Evolutionary conservation across 2,329 filamentous ascomycete genomes (phyloP).

Genomic region (Fusarium acutatum): DNA sequence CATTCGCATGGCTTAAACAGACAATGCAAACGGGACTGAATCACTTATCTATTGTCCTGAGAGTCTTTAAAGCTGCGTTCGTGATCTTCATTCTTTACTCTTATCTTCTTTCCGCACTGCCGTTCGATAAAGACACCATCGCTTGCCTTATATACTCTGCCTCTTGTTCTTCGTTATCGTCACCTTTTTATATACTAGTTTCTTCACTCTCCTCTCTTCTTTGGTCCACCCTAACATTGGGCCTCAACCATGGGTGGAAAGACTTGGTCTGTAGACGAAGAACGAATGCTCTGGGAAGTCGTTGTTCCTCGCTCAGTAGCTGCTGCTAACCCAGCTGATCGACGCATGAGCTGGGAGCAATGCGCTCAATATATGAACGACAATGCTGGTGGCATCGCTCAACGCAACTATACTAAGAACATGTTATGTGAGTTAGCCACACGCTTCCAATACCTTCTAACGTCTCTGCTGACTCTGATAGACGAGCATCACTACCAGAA

Average conservation of each 20-base stretch:
- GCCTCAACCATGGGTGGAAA: constrained; percentile 57
- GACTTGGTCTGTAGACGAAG: constrained; percentile 59
- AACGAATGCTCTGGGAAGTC: constrained; percentile 58
- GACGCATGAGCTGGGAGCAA: constrained; percentile 47
- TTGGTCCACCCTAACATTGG: neutral
- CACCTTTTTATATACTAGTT: neutral
- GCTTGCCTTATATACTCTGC: constrained; percentile 8
- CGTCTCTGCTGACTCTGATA: constrained; percentile 33
- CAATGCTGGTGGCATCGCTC: constrained; percentile 46
- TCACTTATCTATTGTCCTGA: constrained; percentile 29
- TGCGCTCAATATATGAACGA: constrained; percentile 51
- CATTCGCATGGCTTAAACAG: neutral
- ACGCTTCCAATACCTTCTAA: neutral
- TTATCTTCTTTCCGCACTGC: constrained; percentile 5
- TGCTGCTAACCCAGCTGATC: constrained; percentile 33
- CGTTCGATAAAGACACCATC: neutral
- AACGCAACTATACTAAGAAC: constrained; percentile 51
- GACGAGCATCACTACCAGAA: constrained; percentile 59
- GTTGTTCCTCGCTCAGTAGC: constrained; percentile 51
- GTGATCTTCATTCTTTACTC: neutral
- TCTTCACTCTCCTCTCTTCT: neutral
- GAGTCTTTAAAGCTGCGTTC: constrained; percentile 31
- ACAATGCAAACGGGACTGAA: constrained; percentile 33
- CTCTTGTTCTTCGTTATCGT: neutral
- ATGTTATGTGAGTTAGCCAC: constrained; percentile 46